A percentile compares a stretch with the other conserved stretches of the same genome.
These are phyloP conservation scores for Thielaviopsis ethacetica DNA, from an alignment of 2,329 filamentous ascomycete genomes.

Conservation along the genomic window DNA sequence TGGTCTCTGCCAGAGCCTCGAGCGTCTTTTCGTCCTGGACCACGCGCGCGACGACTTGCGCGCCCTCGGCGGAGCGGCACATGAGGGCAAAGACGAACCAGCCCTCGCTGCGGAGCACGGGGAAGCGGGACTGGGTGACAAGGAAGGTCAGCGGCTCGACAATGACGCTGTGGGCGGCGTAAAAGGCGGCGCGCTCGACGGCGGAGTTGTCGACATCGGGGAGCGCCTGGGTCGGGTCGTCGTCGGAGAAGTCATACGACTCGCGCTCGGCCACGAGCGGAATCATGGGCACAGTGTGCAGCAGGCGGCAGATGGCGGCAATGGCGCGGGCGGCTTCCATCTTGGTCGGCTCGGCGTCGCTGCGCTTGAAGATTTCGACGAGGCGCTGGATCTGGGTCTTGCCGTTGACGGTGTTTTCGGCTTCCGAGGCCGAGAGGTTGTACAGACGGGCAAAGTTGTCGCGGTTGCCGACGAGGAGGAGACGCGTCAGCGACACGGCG, in stretches of 20 bases:
- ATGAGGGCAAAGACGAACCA: conserved; percentile 48
- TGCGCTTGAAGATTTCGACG: conserved; percentile 21
- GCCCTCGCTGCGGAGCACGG: conserved; percentile 40
- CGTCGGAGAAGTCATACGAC: no score
- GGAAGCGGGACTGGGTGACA: conserved; percentile 40
- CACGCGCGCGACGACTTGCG: conserved; percentile 26
- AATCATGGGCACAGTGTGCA: conserved; percentile 26
- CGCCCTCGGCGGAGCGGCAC: conserved; percentile 34
- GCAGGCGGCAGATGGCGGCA: conserved; percentile 34
- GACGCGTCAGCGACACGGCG: conserved; percentile 38
- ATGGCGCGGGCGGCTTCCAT: conserved; percentile 42
- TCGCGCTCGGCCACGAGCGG: background rate
- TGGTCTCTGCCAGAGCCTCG: conserved; percentile 2
- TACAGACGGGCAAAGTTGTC: conserved; percentile 36
- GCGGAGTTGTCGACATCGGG: conserved; percentile 13
- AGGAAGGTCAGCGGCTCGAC: conserved; percentile 31
- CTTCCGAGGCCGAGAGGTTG: conserved; percentile 22
- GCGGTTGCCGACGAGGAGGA: conserved; percentile 37
- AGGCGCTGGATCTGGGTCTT: conserved; percentile 17
- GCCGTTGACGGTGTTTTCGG: conserved; percentile 11
- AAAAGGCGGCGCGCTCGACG: conserved; percentile 24
- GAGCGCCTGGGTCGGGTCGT: no score
- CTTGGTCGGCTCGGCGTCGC: conserved; percentile 34
- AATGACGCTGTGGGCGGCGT: conserved; percentile 26
- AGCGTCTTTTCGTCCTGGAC: conserved; percentile 19